Conservation (phyloP, 805 yeast genomes). For the Candida schatavii region DNA sequence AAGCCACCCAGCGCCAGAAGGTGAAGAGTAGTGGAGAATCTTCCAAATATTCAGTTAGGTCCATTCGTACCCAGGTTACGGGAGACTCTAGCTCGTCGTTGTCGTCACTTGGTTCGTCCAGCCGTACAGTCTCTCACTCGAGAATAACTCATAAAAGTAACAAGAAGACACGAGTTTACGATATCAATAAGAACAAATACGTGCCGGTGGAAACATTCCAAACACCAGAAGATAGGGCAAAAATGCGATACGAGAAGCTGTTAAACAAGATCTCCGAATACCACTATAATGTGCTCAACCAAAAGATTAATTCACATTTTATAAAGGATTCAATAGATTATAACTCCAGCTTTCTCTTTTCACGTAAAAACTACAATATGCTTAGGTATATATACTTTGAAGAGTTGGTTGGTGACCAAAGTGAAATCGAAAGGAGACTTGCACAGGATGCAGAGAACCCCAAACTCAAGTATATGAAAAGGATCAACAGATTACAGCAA, state of each 20-base stretch:
- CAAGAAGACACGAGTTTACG: constrained; percentile 12
- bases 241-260: constrained; percentile 12
- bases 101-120: neutral
- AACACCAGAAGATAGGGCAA: constrained; percentile 10
- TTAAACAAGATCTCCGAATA: constrained; percentile 7
- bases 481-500: neutral
- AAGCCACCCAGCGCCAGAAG: neutral
- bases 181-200: constrained; percentile 9
- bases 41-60: neutral
- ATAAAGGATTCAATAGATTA: constrained; percentile 3
- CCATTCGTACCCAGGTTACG: neutral
- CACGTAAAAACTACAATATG: constrained; percentile 9
- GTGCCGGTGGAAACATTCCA: constrained; percentile 7
- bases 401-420: constrained; percentile 10
- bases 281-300: constrained; percentile 9
- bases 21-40: neutral
- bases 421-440: neutral
- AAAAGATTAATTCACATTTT: constrained; percentile 9
- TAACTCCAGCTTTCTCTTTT: constrained; percentile 7
- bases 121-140: neutral
- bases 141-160: neutral
- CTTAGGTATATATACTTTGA: constrained; percentile 16
- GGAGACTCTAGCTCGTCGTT: constrained; percentile 1
- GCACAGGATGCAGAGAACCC: neutral
- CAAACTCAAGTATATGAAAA: neutral